phyloP scores from a whole-genome alignment of 2,329 filamentous ascomycete species.

The Nemania sp. region DNA sequence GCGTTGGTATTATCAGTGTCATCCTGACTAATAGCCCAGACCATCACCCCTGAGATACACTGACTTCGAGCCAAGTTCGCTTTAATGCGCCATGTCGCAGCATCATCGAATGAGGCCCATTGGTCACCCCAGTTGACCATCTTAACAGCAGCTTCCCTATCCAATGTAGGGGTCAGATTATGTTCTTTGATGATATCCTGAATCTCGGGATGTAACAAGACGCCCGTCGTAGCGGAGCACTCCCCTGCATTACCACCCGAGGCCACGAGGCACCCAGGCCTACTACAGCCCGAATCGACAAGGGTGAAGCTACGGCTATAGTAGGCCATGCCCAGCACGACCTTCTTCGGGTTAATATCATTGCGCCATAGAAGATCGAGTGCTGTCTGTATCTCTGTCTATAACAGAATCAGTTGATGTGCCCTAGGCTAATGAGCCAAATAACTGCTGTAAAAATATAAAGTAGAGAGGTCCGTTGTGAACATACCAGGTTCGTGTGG shows the following conservation, averaged over 20 bases:
- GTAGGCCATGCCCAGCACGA: neutral
- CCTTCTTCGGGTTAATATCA: neutral
- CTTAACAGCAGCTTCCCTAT: no score
- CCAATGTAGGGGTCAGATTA: neutral
- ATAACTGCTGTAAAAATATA: no score
- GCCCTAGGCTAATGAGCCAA: no score
- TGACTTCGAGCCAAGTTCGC: neutral
- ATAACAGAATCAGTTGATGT: no score
- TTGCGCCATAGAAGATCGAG: slow-evolving; percentile 3
- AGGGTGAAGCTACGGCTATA: slow-evolving; percentile 1
- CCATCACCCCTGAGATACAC: neutral
- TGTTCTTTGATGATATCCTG: neutral
- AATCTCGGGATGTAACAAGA: neutral
- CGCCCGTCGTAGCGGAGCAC: neutral
- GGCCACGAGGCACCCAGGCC: neutral
- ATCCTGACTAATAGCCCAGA: neutral
- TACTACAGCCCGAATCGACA: neutral
- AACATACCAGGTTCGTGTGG: slow-evolving; percentile 1
- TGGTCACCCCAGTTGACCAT: neutral
- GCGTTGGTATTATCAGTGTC: neutral
- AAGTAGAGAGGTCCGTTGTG: no score
- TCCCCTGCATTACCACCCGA: neutral
- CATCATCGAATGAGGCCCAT: neutral
- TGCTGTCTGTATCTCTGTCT: neutral
- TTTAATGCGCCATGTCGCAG: neutral